phyloP scores from a whole-genome alignment of 1,284 basidiomycete species.

The Sanghuangporus sanghuang region DNA sequence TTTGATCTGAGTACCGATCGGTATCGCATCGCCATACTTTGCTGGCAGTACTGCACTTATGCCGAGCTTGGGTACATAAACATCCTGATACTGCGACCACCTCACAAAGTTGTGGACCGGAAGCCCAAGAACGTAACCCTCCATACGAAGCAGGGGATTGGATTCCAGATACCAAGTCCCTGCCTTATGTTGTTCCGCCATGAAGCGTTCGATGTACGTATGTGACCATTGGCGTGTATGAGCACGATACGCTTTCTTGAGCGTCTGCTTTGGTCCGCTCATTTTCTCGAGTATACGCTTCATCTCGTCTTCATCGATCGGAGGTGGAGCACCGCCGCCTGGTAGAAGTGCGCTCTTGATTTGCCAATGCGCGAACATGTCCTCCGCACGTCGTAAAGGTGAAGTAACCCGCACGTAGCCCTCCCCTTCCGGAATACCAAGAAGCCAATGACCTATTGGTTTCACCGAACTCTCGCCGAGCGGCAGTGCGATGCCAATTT shows the following conservation, averaged over 20 bases:
- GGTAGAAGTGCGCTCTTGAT: constrained; percentile 74
- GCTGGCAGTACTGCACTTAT: background rate
- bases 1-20: background rate
- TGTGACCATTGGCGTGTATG: constrained; percentile 31
- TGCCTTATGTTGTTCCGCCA: constrained; percentile 1
- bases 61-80: constrained; percentile 11
- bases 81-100: background rate
- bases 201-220: constrained; percentile 29
- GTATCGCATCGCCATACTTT: background rate
- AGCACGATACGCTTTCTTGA: constrained; percentile 28
- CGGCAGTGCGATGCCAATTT: constrained; percentile 31
- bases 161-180: background rate
- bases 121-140: background rate
- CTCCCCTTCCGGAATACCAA: constrained; percentile 67
- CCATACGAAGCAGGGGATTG: background rate
- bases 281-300: constrained; percentile 22
- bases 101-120: background rate
- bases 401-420: constrained; percentile 86
- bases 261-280: constrained; percentile 24
- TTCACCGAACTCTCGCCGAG: constrained; percentile 42
- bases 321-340: constrained; percentile 24
- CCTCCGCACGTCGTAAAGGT: constrained; percentile 82
- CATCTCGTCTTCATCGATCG: constrained; percentile 42
- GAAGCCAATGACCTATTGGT: constrained; percentile 60
- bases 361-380: constrained; percentile 92